Evolutionary conservation across 768 basidiomycete species (phyloP).

Genomic region (Cystobasidium tubakii): DNA sequence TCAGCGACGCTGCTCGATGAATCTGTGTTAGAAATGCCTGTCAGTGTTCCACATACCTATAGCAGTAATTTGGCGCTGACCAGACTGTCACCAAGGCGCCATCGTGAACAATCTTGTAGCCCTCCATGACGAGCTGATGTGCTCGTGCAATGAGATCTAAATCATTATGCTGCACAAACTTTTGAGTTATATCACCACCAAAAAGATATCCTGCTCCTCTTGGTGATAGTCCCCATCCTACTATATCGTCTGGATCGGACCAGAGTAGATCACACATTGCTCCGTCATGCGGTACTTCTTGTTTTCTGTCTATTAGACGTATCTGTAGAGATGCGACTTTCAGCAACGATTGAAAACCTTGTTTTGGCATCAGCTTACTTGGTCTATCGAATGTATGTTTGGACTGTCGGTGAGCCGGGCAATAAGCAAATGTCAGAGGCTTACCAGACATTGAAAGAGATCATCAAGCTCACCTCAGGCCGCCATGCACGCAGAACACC

Average conservation of each 20-base stretch:
- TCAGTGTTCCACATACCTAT: constrained; percentile 53
- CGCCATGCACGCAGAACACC: constrained; percentile 96
- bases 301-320: constrained; percentile 94
- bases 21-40: background rate
- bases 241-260: constrained; percentile 99
- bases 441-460: too few relatives aligned
- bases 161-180: constrained; percentile 98
- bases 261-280: constrained; percentile 99
- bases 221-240: constrained; percentile 98
- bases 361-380: too few relatives aligned
- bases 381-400: background rate
- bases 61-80: constrained; percentile 98
- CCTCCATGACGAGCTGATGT: constrained; percentile 78
- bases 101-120: constrained; percentile 95
- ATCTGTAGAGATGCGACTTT: constrained; percentile 98
- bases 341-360: too few relatives aligned
- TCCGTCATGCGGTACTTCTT: constrained; percentile 98
- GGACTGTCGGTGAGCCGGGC: background rate
- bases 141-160: constrained; percentile 70
- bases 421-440: too few relatives aligned
- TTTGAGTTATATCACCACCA: constrained; percentile 97
- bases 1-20: background rate
- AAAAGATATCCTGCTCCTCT: constrained; percentile 98
- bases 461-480: constrained; percentile 63
- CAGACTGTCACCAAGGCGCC: constrained; percentile 99